phyloP scores from a whole-genome alignment of 2,329 filamentous ascomycete species.

The Colletotrichum simmondsii region DNA sequence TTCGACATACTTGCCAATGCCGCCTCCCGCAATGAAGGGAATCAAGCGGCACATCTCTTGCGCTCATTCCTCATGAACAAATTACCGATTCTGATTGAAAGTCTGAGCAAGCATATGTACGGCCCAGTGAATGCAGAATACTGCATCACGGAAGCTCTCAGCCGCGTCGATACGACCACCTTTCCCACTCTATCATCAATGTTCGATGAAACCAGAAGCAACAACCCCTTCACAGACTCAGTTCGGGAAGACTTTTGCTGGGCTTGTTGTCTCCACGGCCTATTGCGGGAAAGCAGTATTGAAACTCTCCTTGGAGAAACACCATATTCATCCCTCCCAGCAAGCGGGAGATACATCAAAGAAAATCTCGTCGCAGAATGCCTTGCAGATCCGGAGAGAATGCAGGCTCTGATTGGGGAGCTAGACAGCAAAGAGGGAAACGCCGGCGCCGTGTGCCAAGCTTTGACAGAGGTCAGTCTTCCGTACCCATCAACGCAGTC shows the following conservation, averaged over 20 bases:
- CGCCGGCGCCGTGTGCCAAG: constrained; percentile 84
- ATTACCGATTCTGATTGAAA: constrained; percentile 64
- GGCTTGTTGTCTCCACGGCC: constrained; percentile 85
- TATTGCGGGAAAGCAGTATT: constrained; percentile 84
- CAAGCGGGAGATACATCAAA: constrained; percentile 79
- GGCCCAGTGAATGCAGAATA: constrained; percentile 81
- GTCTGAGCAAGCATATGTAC: constrained; percentile 72
- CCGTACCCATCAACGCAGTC: background rate
- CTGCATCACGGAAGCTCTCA: constrained; percentile 76
- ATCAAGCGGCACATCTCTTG: constrained; percentile 74
- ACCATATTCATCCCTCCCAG: constrained; percentile 81
- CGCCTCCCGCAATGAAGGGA: constrained; percentile 73
- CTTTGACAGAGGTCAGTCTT: constrained; percentile 71
- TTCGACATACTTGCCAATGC: constrained; percentile 93
- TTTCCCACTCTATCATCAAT: constrained; percentile 71
- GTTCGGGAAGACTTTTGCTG: constrained; percentile 83
- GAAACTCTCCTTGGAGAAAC: constrained; percentile 85
- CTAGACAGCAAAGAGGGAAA: constrained; percentile 93
- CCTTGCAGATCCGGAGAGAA: constrained; percentile 77
- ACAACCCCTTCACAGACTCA: constrained; percentile 67
- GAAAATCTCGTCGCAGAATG: constrained; percentile 84
- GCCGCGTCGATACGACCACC: constrained; percentile 83
- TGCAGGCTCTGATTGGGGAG: constrained; percentile 81
- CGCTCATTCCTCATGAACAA: constrained; percentile 87
- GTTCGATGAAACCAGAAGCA: constrained; percentile 69